Percentiles rank a stretch among this genome's conserved stretches.
phyloP scores from a whole-genome alignment of 176 grass and related monocot species.

The sorghum (Sorghum bicolor) region Sorghum_bicolor_NCBIv3 NC_012879.2:4674501-4675000 shows the following conservation, averaged over 20 bases:
- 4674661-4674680: too few relatives aligned
- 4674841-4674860: neutral
- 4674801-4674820: constrained; percentile 87
- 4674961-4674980: constrained; percentile 99
- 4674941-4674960: constrained; percentile 47
- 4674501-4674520: constrained; percentile 93
- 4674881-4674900: neutral
- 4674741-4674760: constrained; percentile 84
- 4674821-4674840: constrained; percentile 23
- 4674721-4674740: constrained; percentile 89
- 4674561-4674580: neutral
- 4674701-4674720: constrained; percentile 92
- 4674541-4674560: constrained; percentile 15
- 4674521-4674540: constrained; percentile 48
- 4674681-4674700: constrained; percentile 61
- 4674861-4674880: constrained; percentile 14
- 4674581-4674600: neutral
- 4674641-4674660: neutral
- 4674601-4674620: neutral
- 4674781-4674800: constrained; percentile 94
- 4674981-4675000: constrained; percentile 72
- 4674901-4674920: constrained; percentile 52
- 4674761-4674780: constrained; percentile 94
- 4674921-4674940: constrained; percentile 91
- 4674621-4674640: neutral